phyloP scores from a whole-genome alignment of 305 asterid genomes.

The Stenogyne calaminthoides region DNA sequence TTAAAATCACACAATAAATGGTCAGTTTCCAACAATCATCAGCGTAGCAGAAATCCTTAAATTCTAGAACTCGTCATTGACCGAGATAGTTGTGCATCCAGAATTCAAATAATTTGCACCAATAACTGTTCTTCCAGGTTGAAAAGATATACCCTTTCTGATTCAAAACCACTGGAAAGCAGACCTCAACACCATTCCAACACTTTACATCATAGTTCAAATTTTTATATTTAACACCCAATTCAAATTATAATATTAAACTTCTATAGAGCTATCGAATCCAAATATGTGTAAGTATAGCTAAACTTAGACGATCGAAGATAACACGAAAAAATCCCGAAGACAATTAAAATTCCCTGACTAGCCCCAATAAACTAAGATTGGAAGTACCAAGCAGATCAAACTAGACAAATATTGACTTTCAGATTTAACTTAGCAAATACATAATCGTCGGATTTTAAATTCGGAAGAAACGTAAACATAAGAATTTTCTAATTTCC shows the following conservation, averaged over 20 bases:
- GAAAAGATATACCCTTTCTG: slow-evolving; percentile 21
- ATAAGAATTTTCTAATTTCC: not conserved
- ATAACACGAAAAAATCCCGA: slow-evolving; percentile 17
- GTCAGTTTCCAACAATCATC: not conserved
- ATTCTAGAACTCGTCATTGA: slow-evolving; percentile 3
- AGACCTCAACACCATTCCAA: not conserved
- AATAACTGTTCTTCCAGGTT: slow-evolving; percentile 17
- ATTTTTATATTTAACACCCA: slow-evolving; percentile 1
- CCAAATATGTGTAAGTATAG: slow-evolving; percentile 11
- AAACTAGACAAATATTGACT: slow-evolving; percentile 20
- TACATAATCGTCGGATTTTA: not conserved
- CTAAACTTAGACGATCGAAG: no score
- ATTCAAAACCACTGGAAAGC: slow-evolving; percentile 13
- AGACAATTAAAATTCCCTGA: not conserved
- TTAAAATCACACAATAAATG: slow-evolving; percentile 7
- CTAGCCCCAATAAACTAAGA: slow-evolving; percentile 20
- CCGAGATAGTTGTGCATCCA: slow-evolving; percentile 13
- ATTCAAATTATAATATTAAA: slow-evolving; percentile 7
- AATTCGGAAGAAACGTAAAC: not conserved
- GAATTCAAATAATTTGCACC: slow-evolving; percentile 4
- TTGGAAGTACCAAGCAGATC: slow-evolving; percentile 42
- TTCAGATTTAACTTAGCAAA: slow-evolving; percentile 19
- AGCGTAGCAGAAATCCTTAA: not conserved
- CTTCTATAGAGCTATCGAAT: slow-evolving; percentile 16
- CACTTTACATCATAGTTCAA: not conserved